Evolutionary conservation across 768 basidiomycete species (phyloP), one percentile per base, ranked within the genome.

Genomic region (Chalciporus pseudorubinellus): DNA sequence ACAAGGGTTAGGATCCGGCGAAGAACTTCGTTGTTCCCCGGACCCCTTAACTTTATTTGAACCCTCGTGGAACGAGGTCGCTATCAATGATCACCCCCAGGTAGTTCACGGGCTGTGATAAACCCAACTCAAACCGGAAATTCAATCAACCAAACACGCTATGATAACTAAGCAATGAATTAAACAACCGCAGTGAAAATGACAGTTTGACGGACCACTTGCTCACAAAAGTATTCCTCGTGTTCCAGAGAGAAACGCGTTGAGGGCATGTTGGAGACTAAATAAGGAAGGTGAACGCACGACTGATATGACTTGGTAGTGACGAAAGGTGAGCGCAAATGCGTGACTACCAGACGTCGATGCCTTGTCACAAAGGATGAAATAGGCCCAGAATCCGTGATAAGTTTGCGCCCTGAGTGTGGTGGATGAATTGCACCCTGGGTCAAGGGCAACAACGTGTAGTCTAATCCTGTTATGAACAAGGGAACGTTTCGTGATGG

Each of bases 381-480:
- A 6, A 16, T 24, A 13, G 21, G 13, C 13, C 7, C 6, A 41
- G 22, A 26, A 22, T 22, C 26, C 26, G 6, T 28, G 26, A 28
- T 28, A 28, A 28, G 26, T 28, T 9, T 21, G 19, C 8, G 26
- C 21, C 19, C 24, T 41, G 43, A 26, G n/a, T 38, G n/a, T 44
- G 14, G 36, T n/a, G 24, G 3, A 24, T 24, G 7, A 7, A 24
- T 21, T 38, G 26, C n/a, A 28, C 41, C 40, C 56, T 40, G 54
- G 56, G 55, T 40, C 29, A 44, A 57, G 56, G 56, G 56, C 24
- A 46, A 51, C 21, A 41, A 41, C 40, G 40, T 41, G 40, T 41
- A 41, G 20, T n/a, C 40, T 22, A 41, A 26, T 24, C 22, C 40
- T 24, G 20, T 12, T 10, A 21, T 24, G 13, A 24, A 24, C 40